phyloP scores from a whole-genome alignment of 2,329 filamentous ascomycete genomes.

The Aureobasidium leucospermi region DNA sequence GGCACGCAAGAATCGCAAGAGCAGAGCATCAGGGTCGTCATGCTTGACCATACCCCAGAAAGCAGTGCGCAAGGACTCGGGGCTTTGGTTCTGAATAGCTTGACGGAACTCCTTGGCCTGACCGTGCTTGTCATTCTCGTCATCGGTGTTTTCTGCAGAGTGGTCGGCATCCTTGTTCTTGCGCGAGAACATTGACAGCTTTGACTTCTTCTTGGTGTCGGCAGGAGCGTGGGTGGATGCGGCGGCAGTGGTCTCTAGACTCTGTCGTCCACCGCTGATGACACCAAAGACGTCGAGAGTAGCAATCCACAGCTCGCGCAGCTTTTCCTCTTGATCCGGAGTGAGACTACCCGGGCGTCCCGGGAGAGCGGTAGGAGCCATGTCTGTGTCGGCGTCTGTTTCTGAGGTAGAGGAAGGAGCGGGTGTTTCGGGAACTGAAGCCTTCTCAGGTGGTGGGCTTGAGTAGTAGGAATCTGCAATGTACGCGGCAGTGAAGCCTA shows the following conservation, averaged over 20 bases:
- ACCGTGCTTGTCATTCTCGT: conserved; percentile 81
- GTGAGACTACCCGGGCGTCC: conserved; percentile 83
- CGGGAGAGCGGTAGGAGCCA: conserved; percentile 42
- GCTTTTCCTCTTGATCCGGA: conserved; percentile 78
- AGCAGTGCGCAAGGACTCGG: conserved; percentile 69
- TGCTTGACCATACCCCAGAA: conserved; percentile 95
- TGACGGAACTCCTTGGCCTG: conserved; percentile 81
- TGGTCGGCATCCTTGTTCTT: conserved; percentile 43
- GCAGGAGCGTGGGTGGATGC: conserved; percentile 16
- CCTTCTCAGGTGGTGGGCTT: neutral
- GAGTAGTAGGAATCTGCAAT: conserved; percentile 16
- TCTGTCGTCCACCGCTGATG: conserved; percentile 10
- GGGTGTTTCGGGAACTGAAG: conserved; percentile 9
- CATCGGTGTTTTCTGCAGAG: conserved; percentile 26
- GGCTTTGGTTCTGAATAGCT: conserved; percentile 66
- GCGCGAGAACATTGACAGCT: conserved; percentile 59
- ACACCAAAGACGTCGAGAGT: conserved; percentile 71
- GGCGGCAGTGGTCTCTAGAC: conserved; percentile 22
- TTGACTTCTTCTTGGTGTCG: conserved; percentile 57
- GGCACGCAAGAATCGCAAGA: conserved; percentile 78
- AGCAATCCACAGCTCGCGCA: conserved; percentile 77
- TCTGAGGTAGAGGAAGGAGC: neutral
- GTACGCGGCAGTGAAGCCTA: conserved; percentile 21
- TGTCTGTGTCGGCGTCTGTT: conserved; percentile 18
- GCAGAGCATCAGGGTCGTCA: conserved; percentile 80